Evolutionary conservation across 164 flowering plant genomes (phyloP), one percentile per base, ranked within the genome.

Genomic region (Aristolochia fimbriata): DNA sequence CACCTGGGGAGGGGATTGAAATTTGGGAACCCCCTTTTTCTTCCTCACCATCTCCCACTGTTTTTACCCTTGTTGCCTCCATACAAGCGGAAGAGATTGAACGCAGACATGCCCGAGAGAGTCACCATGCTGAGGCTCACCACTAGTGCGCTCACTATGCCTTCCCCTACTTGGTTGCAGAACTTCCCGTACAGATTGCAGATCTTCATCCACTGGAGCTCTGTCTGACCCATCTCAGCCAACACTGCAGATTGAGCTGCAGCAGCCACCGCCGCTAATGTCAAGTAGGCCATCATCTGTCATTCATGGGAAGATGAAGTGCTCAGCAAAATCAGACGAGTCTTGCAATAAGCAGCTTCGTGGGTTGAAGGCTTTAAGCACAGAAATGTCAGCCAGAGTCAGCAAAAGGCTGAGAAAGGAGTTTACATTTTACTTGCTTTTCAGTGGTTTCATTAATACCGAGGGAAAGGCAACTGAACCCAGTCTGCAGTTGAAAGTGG

Each of bases 141-240:
- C 20, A 84, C 19, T 31, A 83, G 23, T 0, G 94, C 72, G 52
- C 79, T 75, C 20, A 76, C 92, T 3, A 93, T 62, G n/a, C 97
- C 97, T 55, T 86, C 94, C 14, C 91, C 98, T 2, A 79, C 82
- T 76, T 83, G 96, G 75, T 76, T 89, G 65, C 97, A 93, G 64
- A 87, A 93, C 64, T 87, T 86, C 25, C 75, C 82, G 54, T 83
- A 93, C 81, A 93, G 70, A 27, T 65, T 61, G 70, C 98, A 89
- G 47, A 78, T 70, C 77, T 87, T 84, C 91, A 93, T 84, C 98
- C 98, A 93, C 60, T 86, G 87, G 12, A 93, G 69, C 63, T 86
- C 89, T 2, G 74, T 62, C 62, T 93, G 84, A 12, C 96, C 96
- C 21, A 76, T 47, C 74, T 89, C 76, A 0, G 83, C 84, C 24